These are phyloP conservation scores for Groenewaldozyma sp. DNA, from an alignment of 1,139 yeast species.

Conservation along the genomic window DNA sequence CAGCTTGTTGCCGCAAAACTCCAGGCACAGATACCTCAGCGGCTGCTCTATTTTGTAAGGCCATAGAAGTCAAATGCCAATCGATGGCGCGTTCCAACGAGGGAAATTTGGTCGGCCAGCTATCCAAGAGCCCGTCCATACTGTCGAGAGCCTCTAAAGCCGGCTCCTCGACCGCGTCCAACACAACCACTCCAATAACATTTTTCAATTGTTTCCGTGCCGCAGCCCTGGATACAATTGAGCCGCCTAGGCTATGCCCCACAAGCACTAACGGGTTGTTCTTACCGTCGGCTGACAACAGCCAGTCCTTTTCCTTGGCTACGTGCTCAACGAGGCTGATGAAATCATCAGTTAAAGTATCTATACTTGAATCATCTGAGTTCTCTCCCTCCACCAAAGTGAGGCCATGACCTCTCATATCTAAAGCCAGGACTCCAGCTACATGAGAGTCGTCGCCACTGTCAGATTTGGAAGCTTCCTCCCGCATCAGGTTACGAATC, in stretches of 20 bases:
- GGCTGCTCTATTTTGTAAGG: constrained; percentile 46
- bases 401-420: constrained; percentile 76
- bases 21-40: constrained; percentile 76
- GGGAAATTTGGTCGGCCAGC: constrained; percentile 52
- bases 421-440: constrained; percentile 62
- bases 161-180: constrained; percentile 92
- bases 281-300: constrained; percentile 1
- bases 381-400: constrained; percentile 28
- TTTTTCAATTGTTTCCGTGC: constrained; percentile 18
- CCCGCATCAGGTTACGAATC: constrained; percentile 25
- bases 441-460: constrained; percentile 17
- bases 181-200: constrained; percentile 55
- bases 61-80: constrained; percentile 59
- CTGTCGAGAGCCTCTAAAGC: constrained; percentile 60
- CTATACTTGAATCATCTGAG: constrained; percentile 38
- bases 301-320: constrained; percentile 21
- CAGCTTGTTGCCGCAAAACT: constrained; percentile 10
- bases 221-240: constrained; percentile 54
- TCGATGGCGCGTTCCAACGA: constrained; percentile 54
- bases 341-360: constrained; percentile 50
- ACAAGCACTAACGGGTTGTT: constrained; percentile 39
- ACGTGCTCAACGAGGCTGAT: constrained; percentile 38
- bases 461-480: constrained; percentile 12
- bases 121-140: constrained; percentile 55
- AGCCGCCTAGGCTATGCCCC: constrained; percentile 93